Conservation (phyloP, 768 basidiomycete genomes). For the Podaxis rugospora region DNA sequence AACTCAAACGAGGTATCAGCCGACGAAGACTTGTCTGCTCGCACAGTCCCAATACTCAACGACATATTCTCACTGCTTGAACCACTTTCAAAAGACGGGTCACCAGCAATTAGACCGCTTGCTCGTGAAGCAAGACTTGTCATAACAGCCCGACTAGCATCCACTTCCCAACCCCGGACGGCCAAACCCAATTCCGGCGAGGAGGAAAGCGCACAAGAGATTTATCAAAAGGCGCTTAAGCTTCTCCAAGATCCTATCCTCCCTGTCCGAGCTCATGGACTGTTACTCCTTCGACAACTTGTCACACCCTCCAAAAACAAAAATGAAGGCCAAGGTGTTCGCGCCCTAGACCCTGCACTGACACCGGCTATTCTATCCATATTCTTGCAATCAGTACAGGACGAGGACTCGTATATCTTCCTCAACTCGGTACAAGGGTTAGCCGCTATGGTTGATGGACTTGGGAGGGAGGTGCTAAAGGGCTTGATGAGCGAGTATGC, state of each 20-base stretch:
- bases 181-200: conserved; percentile 19
- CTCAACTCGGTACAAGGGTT: conserved; percentile 90
- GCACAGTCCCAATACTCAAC: conserved; percentile 57
- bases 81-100: conserved; percentile 42
- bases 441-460: conserved; percentile 75
- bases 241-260: conserved; percentile 88
- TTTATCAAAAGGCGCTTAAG: conserved; percentile 84
- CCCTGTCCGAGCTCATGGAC: conserved; percentile 91
- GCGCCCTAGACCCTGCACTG: conserved; percentile 51
- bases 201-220: conserved; percentile 50
- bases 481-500: conserved; percentile 66
- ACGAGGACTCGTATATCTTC: conserved; percentile 95
- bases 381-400: conserved; percentile 80
- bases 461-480: conserved; percentile 69
- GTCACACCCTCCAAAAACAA: conserved; percentile 36
- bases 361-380: conserved; percentile 82
- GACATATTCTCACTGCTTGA: conserved; percentile 69
- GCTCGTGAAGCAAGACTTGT: conserved; percentile 81
- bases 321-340: conserved; percentile 19
- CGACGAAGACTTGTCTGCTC: conserved; percentile 58
- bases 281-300: conserved; percentile 77
- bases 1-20: conserved; percentile 22
- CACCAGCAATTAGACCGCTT: conserved; percentile 46
- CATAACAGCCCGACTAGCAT: conserved; percentile 75
- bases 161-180: conserved; percentile 32